Evolutionary conservation across 768 basidiomycete genomes (phyloP), one percentile per base, ranked within the genome.

Genomic region (Suillus americanus): DNA sequence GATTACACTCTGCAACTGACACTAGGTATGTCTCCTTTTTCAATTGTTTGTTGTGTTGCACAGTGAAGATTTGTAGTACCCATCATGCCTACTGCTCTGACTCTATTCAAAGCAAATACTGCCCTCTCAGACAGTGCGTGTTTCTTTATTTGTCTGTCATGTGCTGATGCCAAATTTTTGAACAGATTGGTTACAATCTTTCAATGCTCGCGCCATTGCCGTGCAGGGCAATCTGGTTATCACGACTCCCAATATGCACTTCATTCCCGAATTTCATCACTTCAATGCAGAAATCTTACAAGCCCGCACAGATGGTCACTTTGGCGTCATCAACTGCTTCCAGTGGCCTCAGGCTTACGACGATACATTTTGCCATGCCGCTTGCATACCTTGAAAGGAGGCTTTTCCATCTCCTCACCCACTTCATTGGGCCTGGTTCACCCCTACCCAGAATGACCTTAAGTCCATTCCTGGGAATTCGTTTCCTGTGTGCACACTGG

Each of bases 261-360:
- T 40, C 9, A 0, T 61, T 41, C 43, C 43, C 4, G 41, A 46
- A 9, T 48, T 48, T 7, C 43, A 48, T 20, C 50, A 51, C 3
- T 64, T 64, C 14, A 20, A 59, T 0, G 56, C 5, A 13, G 35
- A 65, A 25, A 4, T 5, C 28, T 8, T 64, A 13, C 38, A 35
- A 25, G 55, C 56, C 5, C 2, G 35, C 1, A 18, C 13, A 2
- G 55, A 64, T 18, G 30, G 63, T 10, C 6, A n/a, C 5, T 48
- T 64, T 2, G 41, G 56, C 0, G 20, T 48, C 0, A 30, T 56
- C 0, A 37, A 64, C 6, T 64, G 43, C 33, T 64, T 64, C 16
- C 56, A 64, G n/a, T 64, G 63, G 63, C 63, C 41, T 20, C 56
- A 64, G 14, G 10, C 50, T 1, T 35, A 59, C 6, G 40, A 46